These are phyloP conservation scores for Hansfordia pulvinata DNA, from an alignment of 2,329 filamentous ascomycete species.

Conservation along the genomic window DNA sequence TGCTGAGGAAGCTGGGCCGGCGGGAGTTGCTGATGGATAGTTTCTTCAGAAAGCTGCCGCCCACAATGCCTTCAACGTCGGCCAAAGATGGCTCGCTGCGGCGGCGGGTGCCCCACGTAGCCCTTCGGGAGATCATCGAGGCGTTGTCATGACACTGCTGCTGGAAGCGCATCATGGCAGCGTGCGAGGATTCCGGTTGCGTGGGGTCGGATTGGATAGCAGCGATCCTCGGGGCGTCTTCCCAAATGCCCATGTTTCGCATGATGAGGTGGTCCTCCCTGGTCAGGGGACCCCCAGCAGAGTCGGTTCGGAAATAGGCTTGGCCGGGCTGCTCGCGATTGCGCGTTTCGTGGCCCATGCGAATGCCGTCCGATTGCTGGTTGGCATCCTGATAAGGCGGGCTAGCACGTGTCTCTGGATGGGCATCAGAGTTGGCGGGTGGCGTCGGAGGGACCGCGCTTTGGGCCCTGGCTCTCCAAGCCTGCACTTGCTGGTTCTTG, in stretches of 20 bases:
- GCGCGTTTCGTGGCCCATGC: slow-evolving; percentile 30
- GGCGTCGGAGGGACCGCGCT: slow-evolving; percentile 14
- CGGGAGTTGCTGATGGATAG: slow-evolving; percentile 37
- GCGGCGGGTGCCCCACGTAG: slow-evolving; percentile 58
- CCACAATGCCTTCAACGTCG: slow-evolving; percentile 45
- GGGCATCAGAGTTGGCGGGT: slow-evolving; percentile 3
- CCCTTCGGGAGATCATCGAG: slow-evolving; percentile 47
- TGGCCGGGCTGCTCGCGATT: slow-evolving; percentile 35
- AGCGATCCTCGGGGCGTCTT: slow-evolving; percentile 30
- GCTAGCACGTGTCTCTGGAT: too few species aligned
- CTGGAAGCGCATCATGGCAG: slow-evolving; percentile 38
- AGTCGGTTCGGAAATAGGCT: slow-evolving; percentile 29
- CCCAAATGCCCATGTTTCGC: slow-evolving; percentile 32
- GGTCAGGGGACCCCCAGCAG: slow-evolving; percentile 23
- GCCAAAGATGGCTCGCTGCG: slow-evolving; percentile 46
- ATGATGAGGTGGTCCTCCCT: slow-evolving; percentile 36
- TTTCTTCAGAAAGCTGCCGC: slow-evolving; percentile 50
- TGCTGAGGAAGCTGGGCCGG: slow-evolving; percentile 39
- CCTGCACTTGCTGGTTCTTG: slow-evolving; percentile 33
- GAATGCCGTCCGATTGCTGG: slow-evolving; percentile 26
- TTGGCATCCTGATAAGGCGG: slow-evolving; percentile 18
- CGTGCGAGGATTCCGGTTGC: slow-evolving; percentile 37
- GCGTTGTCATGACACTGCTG: slow-evolving; percentile 38
- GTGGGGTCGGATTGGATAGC: slow-evolving; percentile 23
- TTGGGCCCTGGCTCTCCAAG: slow-evolving; percentile 28